Base-by-base conservation (phyloP, 2,329 filamentous ascomycete species). In the Cryphonectria parasitica region DNA sequence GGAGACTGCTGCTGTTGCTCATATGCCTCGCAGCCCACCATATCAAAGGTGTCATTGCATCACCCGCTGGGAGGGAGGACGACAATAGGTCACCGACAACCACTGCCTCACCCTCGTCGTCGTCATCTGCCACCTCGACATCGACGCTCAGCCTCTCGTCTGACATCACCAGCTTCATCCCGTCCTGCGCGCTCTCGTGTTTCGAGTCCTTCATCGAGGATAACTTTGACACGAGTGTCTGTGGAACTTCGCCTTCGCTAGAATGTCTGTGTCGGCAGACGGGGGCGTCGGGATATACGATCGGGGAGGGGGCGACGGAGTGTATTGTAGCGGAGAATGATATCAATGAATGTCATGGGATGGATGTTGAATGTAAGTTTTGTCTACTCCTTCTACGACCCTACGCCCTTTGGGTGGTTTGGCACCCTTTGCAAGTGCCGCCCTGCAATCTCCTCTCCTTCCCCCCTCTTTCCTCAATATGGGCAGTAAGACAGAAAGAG, bases 291-390 rank as follows among this genome's bases (percentile, higher is more conserved):
- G 90, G 89, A 13, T 91, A 89, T 75, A 93, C 92, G 1, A 76
- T 93, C 64, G 91, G 90, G n/a, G 92, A 94, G 80, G 91, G 86
- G 15, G 90, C 89, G 5, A 80, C 93, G 73, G 87, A 90, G 76
- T 94, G 92, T 78, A 85, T 92, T 45, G 82, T 87, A 11, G 87
- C 87, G 10, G 85, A 88, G 76, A 80, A 77, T 69, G 79, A 79
- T 49, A 75, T 84, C 61, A 85, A 85, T 2, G 80, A 79, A 19
- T 94, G 92, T 78, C 78, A 81, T 5, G 80, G 82, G 3, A 75
- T 79, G 15, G 84, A 87, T 66, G 77, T 78, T 13, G 75, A 77
- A 45, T 79, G 84, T 79, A 76, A 83, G 74, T 77, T 41, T 4
- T n/a, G n/a, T n/a, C n/a, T 17, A 19, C 22, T n/a, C 17, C 45